Evolutionary conservation across 2,329 filamentous ascomycete genomes (phyloP), one percentile per base, ranked within the genome.

Genomic region (Berkeleyomyces basicola): DNA sequence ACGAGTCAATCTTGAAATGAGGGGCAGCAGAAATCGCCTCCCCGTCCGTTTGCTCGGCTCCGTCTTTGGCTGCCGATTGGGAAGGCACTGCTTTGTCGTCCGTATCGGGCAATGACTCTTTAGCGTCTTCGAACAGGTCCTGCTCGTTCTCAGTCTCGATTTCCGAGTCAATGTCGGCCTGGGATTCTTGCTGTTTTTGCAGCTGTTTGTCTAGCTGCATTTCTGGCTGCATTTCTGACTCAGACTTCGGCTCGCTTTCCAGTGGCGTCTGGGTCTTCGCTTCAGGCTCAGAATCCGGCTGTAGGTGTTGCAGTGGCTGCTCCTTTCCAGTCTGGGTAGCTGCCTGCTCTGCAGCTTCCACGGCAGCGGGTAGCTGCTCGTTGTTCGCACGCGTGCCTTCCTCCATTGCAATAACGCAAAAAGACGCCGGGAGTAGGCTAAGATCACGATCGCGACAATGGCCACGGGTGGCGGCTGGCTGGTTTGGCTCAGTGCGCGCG

Each of bases 81-180:
- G 43, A 46, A 31, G 58, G 39, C 9, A n/a, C 58, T 9, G 43
- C 14, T 37, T 10, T 31, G 9, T 59, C 44, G 42, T 59, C 43
- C 16, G 33, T 55, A 55, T 55, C 51, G 23, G 51, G 51, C 58
- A 47, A 51, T 61, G 60, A 58, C 60, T 61, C 60, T 61, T 61
- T 61, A 23, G 60, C 60, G 39, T 61, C 60, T 47, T 61, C 60
- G 44, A 61, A 61, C 44, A 36, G 49, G 10, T 61, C 60, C n/a
- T 43, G 42, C 51, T 57, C 60, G 7, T 55, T 51, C 40, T 57
- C 60, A 53, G 23, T 49, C 40, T 59, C 58, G 7, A 37, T 49
- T 59, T 57, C 60, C 39, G 42, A 43, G 11, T 61, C 57, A 31
- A 37, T 59, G 42, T 23, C 57, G 9, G 16, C 47, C 33, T 23